Conservation (phyloP, 176 grass and related monocot genomes). For the Urochloa ruziziensis region DNA sequence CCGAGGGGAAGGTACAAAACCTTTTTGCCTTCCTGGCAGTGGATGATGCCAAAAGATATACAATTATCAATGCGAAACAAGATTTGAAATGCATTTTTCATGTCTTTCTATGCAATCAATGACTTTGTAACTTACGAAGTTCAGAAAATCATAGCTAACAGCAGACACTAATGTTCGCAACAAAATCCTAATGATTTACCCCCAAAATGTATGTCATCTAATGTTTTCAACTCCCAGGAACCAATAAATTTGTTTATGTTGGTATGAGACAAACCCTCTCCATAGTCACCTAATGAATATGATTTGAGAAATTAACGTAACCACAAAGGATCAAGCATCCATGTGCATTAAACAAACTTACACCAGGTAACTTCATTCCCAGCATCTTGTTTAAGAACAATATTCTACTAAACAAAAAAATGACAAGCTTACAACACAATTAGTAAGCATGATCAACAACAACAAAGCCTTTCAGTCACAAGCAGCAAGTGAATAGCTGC, state of each 20-base stretch:
- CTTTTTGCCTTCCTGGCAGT: not conserved
- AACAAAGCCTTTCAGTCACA: no score
- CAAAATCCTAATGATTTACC: not conserved
- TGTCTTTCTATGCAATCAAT: not conserved
- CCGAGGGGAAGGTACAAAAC: no score
- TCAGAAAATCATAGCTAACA: not conserved
- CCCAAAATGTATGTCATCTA: not conserved
- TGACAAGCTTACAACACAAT: not conserved
- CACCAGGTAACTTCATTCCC: no score
- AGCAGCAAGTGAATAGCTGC: no score
- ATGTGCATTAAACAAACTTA: no score
- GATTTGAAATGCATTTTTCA: no score
- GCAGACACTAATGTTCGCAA: not conserved
- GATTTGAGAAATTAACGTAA: not conserved
- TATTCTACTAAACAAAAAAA: not conserved
- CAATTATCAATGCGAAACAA: not conserved
- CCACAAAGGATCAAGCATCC: not conserved
- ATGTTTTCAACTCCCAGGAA: not conserved
- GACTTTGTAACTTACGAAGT: not conserved
- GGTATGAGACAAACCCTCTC: not conserved
- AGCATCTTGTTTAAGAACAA: not conserved
- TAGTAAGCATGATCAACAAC: no score
- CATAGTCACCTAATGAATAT: not conserved
- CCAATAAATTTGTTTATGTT: not conserved
- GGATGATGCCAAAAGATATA: not conserved